A percentile compares a stretch with the other conserved stretches of the same genome.
phyloP scores from a whole-genome alignment of 495 filamentous ascomycete genomes.

The Penicillium soppii region DNA sequence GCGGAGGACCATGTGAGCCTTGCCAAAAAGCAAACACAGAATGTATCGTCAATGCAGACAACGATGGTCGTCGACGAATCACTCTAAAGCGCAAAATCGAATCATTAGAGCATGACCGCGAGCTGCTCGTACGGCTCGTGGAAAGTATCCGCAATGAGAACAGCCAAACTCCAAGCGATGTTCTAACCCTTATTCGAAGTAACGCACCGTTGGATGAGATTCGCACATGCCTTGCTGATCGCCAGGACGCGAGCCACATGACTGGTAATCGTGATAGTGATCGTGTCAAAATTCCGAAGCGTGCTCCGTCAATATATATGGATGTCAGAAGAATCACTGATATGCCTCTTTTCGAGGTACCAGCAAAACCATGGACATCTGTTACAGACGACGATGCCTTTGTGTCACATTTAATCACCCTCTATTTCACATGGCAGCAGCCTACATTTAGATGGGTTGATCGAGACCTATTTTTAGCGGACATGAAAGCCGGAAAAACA shows the following conservation, averaged over 20 bases:
- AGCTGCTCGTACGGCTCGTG: conserved; percentile 20
- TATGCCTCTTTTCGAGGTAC: conserved; percentile 25
- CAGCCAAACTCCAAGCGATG: neutral
- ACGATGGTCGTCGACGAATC: conserved; percentile 23
- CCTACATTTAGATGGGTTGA: conserved; percentile 35
- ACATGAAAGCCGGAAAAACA: conserved; percentile 26
- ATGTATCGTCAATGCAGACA: conserved; percentile 20
- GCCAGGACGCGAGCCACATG: neutral
- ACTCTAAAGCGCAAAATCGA: conserved; percentile 26
- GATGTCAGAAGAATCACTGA: conserved; percentile 21
- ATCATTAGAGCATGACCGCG: conserved; percentile 21
- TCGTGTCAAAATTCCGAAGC: neutral
- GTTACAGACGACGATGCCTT: conserved; percentile 38
- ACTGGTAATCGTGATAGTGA: neutral
- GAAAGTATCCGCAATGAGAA: conserved; percentile 17
- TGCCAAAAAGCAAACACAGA: conserved; percentile 14
- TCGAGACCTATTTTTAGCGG: conserved; percentile 35
- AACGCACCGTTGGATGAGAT: conserved; percentile 19
- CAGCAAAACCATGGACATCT: conserved; percentile 40
- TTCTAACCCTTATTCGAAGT: conserved; percentile 24
- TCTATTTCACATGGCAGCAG: conserved; percentile 44
- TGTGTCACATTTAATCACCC: conserved; percentile 41
- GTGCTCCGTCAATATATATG: conserved; percentile 8
- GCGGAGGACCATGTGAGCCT: conserved; percentile 10
- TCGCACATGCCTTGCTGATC: neutral